Conservation (phyloP, 202 grass and related monocot species). For the Schoenoplectus triqueter region DNA sequence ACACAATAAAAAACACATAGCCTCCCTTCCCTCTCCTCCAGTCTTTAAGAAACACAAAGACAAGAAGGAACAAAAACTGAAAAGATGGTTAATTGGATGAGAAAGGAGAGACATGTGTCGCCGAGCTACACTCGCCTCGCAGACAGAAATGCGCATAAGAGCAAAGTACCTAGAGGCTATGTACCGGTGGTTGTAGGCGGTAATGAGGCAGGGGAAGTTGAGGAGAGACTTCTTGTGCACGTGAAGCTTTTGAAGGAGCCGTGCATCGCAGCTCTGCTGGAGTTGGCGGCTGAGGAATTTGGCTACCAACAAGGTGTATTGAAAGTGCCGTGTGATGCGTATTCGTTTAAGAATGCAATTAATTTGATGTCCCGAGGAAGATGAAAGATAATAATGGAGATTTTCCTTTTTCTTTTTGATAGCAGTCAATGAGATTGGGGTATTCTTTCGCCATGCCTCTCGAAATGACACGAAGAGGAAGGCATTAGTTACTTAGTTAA, state of each 20-base stretch:
- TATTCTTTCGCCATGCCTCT: not conserved
- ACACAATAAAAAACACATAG: too few species aligned
- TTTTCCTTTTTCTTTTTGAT: not conserved
- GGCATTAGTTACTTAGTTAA: too few species aligned
- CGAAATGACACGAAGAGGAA: too few species aligned
- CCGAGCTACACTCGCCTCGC: constrained; percentile 18
- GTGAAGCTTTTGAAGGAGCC: constrained; percentile 58
- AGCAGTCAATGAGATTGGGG: not conserved
- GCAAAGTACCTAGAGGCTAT: constrained; percentile 52
- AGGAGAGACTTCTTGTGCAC: constrained; percentile 59
- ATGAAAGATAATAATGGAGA: not conserved
- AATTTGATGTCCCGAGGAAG: constrained; percentile 23
- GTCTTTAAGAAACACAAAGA: not conserved
- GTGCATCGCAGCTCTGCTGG: constrained; percentile 49
- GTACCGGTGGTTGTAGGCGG: constrained; percentile 61
- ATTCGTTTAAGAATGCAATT: constrained; percentile 42
- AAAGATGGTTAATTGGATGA: constrained; percentile 37
- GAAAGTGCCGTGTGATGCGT: constrained; percentile 54
- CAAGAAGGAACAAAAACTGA: not conserved
- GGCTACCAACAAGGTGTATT: constrained; percentile 68
- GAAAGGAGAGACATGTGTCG: constrained; percentile 3
- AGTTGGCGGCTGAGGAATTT: constrained; percentile 56
- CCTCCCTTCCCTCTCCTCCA: not conserved
- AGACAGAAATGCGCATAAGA: not conserved
- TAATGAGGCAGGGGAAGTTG: not conserved